Evolutionary conservation across 2,329 filamentous ascomycete genomes (phyloP), one percentile per base, ranked within the genome.

Genomic region (Trichoderma gracile): DNA sequence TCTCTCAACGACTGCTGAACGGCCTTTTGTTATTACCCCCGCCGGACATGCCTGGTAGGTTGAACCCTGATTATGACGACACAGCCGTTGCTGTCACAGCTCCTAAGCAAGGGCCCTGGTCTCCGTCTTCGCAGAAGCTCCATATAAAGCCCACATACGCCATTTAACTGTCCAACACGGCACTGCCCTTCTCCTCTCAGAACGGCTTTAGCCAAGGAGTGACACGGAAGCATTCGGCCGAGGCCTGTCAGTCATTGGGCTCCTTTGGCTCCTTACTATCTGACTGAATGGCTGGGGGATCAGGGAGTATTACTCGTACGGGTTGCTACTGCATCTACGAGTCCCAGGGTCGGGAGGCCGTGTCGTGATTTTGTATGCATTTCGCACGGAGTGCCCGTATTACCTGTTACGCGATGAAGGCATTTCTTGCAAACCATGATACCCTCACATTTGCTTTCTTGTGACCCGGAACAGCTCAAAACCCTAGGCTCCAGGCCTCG

Each of bases 401-500:
- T 62, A 62, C 47, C 40, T 4, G 25, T 62, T 62, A 62, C 59
- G 59, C 23, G 59, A 62, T 62, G 15, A 19, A 38, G 59, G n/a
- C 57, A 57, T 46, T 57, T 45, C 47, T 43, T 60, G 57, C 57
- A 57, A 57, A 50, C 57, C 30, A 30, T 50, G 33, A 52, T 52
- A 47, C 40, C 14, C 14, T 25, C 17, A 23, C 21, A 46, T 27
- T 9, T 25, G 43, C 27, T 58, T 43, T 21, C 30, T 49, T 58
- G 19, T 40, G 15, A 15, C 40, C 23, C 25, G 19, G 15, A 17
- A 38, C 14, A 17, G 47, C 42, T 63, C 10, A 63, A 55, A 8
- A 63, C 43, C 23, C 14, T n/a, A 62, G 52, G 43, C 57, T 61
- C 81, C 81, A 83, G 12, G 78, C 68, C 71, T 83, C 81, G 69